Base-by-base conservation (phyloP, 1,284 basidiomycete genomes). In the Ganoderma meredithae region DNA sequence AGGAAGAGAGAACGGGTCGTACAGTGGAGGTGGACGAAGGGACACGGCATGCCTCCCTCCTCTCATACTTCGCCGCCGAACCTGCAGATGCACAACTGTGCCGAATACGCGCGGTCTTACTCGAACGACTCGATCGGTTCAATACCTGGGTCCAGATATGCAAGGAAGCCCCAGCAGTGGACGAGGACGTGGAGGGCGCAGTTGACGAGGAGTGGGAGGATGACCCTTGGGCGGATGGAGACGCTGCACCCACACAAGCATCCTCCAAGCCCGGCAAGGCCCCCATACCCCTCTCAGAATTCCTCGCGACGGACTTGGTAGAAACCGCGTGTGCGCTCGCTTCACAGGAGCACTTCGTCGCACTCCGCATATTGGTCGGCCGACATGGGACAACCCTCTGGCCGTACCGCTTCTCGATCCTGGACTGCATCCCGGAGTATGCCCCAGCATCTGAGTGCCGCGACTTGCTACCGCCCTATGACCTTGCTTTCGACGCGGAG, bases 361-460 rank as follows among this genome's bases (percentile, higher is more conserved):
- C 90, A 3, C 82, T 96, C 33, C 82, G 79, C 33, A 81, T 86
- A 40, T 81, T 97, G 49, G 79, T 89, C 69, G 76, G 83, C 49
- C 86, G 87, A 60, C 92, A 95, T 76, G 77, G 80, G 31, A 47
- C 75, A 7, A 76, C 80, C 31, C 79, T 97, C 33, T 94, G 90
- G 86, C 90, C 91, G 2, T 86, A 82, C 75, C 92, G 95, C 53
- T 85, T 93, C 73, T 74, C 79, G 25, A 86, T 97, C 63, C 82
- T 96, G 64, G 86, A 92, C 68, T 84, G 83, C 65, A 87, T 97
- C 65, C 95, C 96, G 22, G 87, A 88, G 70, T 90, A 95, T 80
- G 81, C 85, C 3, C 82, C 88, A 47, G 93, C 95, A 2, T 82
- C 88, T 2, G 81, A 86, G 49, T 91, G 88, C 73, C 82, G 82